Evolutionary conservation across 2,329 filamentous ascomycete species (phyloP).

Genomic region (Grosmannia penicillata): DNA sequence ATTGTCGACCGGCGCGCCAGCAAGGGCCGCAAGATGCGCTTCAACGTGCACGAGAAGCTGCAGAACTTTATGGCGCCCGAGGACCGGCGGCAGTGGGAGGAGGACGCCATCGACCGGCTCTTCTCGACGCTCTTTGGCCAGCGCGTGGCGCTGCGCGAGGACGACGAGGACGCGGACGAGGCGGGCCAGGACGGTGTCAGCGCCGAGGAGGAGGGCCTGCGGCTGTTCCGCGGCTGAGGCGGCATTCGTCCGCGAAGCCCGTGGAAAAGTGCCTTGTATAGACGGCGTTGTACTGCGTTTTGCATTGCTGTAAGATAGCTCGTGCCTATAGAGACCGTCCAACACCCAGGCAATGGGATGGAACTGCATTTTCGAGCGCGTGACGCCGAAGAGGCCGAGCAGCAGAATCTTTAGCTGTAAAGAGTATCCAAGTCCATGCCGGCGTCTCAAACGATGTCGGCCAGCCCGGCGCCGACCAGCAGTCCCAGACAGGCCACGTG

Average conservation of each 20-base stretch:
- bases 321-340: no score
- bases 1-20: constrained; percentile 86
- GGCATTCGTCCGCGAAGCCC: no score
- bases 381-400: no score
- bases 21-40: constrained; percentile 87
- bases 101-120: constrained; percentile 61
- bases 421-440: background rate
- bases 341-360: no score
- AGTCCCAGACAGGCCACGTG: constrained; percentile 23
- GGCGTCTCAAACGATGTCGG: constrained; percentile 1
- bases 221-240: constrained; percentile 26
- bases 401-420: no score
- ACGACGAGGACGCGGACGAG: constrained; percentile 29
- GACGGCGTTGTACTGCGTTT: background rate
- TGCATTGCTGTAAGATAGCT: background rate
- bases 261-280: no score
- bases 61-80: constrained; percentile 97
- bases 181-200: constrained; percentile 19
- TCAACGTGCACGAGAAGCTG: constrained; percentile 90
- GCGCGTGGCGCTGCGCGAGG: constrained; percentile 50
- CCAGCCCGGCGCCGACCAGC: constrained; percentile 16
- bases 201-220: constrained; percentile 37
- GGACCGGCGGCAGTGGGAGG: constrained; percentile 66
- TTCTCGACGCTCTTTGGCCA: constrained; percentile 64
- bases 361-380: no score